These are phyloP conservation scores for Kentomonas sorsogonicus DNA, from an alignment of 208 protist species.

Conservation along the genomic window DNA sequence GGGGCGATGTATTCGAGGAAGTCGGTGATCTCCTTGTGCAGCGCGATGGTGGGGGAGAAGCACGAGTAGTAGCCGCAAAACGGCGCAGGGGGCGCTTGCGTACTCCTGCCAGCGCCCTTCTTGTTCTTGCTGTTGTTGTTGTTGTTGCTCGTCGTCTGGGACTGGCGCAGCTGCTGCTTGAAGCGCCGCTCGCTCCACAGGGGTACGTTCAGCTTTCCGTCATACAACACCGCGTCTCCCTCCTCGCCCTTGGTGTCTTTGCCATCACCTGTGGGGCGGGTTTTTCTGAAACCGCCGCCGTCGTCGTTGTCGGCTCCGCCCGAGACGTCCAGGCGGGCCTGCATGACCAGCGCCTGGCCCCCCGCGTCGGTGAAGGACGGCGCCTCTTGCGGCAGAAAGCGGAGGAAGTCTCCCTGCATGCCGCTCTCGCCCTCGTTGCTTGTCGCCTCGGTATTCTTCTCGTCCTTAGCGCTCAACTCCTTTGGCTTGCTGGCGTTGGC, in stretches of 20 bases:
- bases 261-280: too few species aligned
- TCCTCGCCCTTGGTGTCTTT: background rate
- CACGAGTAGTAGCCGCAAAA: slow-evolving; percentile 21
- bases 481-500: background rate
- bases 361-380: background rate
- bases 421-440: slow-evolving; percentile 4
- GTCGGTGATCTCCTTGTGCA: slow-evolving; percentile 85
- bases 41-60: slow-evolving; percentile 29
- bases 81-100: slow-evolving; percentile 10
- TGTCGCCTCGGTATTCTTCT: background rate
- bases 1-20: slow-evolving; percentile 74
- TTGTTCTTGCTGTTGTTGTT: slow-evolving; percentile 2
- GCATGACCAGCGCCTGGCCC: slow-evolving; percentile 11
- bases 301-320: background rate
- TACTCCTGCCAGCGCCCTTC: background rate
- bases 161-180: slow-evolving; percentile 14
- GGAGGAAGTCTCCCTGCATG: slow-evolving; percentile 51
- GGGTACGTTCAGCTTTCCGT: slow-evolving; percentile 19
- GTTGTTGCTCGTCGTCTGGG: background rate
- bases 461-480: background rate
- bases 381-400: slow-evolving; percentile 18
- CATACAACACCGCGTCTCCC: background rate
- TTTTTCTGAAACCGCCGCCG: too few species aligned
- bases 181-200: slow-evolving; percentile 32
- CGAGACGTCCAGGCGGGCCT: background rate